Percentiles rank a stretch among this genome's conserved stretches.
Conservation (phyloP, 345 rosid species). For the Draba incana region DNA sequence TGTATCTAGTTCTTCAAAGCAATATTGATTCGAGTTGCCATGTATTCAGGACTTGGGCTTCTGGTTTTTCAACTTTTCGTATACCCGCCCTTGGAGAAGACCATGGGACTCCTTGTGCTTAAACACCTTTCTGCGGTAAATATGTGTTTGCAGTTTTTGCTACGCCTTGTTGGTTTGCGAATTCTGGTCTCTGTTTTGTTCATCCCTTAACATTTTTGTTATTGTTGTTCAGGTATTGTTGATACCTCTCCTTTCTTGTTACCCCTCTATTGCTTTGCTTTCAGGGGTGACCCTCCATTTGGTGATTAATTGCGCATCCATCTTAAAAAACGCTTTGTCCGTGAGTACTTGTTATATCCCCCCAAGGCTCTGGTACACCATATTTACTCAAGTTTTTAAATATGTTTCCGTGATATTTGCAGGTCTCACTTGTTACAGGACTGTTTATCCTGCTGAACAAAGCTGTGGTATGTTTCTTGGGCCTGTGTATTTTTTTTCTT, state of each 20-base stretch:
- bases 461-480: conserved; percentile 32
- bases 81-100: conserved; percentile 23
- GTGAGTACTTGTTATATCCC: conserved; percentile 21
- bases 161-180: not conserved
- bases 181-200: not conserved
- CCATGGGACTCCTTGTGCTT: conserved; percentile 21
- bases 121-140: conserved; percentile 34
- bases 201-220: not conserved
- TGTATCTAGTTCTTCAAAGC: not conserved
- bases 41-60: conserved; percentile 35
- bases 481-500: not conserved
- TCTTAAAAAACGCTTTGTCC: conserved; percentile 26
- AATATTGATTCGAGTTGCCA: not conserved
- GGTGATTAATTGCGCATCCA: conserved; percentile 29
- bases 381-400: not conserved
- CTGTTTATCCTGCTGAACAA: conserved; percentile 32
- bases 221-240: conserved; percentile 16
- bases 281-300: conserved; percentile 27
- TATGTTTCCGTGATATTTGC: conserved; percentile 1
- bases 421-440: conserved; percentile 30
- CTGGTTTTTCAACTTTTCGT: conserved; percentile 34
- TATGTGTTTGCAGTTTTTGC: not conserved
- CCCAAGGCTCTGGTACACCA: not conserved
- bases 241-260: conserved; percentile 38
- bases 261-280: conserved; percentile 37